Evolutionary conservation across 73 alveolate species (phyloP).

Genomic region (Tetrahymena elliotti): DNA sequence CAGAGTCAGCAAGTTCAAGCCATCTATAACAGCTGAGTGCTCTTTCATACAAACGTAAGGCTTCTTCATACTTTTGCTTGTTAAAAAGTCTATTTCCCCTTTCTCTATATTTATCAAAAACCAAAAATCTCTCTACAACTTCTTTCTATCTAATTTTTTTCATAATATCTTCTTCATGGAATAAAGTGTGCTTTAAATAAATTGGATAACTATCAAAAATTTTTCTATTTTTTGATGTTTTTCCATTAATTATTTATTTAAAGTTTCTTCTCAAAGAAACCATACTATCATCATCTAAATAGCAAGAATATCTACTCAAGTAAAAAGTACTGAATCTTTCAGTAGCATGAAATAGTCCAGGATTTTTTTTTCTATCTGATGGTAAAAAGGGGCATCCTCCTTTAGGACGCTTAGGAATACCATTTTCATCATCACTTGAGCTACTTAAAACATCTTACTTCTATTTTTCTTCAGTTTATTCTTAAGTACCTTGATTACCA

Average conservation of each 20-base stretch:
- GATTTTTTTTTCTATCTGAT: slow-evolving; percentile 28
- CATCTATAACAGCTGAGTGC: slow-evolving; percentile 38
- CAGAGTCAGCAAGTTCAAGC: slow-evolving; percentile 26
- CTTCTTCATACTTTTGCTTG: slow-evolving; percentile 23
- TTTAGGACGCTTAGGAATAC: slow-evolving; percentile 1
- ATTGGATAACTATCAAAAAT: slow-evolving; percentile 32
- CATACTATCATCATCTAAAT: background rate
- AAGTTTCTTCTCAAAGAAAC: background rate
- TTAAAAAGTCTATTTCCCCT: slow-evolving; percentile 24
- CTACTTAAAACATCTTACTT: background rate
- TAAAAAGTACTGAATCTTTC: slow-evolving; percentile 26
- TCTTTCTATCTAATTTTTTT: slow-evolving; percentile 23
- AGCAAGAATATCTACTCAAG: slow-evolving; percentile 4
- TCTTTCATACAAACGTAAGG: slow-evolving; percentile 35
- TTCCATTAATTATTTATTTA: background rate
- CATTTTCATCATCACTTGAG: background rate
- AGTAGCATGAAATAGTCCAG: slow-evolving; percentile 19
- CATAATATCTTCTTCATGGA: slow-evolving; percentile 42
- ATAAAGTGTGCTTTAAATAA: slow-evolving; percentile 26
- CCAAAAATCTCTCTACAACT: slow-evolving; percentile 36
- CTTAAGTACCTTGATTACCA: background rate
- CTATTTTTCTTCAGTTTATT: background rate
- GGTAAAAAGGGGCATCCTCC: slow-evolving; percentile 49
- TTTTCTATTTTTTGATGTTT: background rate
- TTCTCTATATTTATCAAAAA: slow-evolving; percentile 38